phyloP scores from a whole-genome alignment of 2,329 filamentous ascomycete species.

The Fusarium secorum region DNA sequence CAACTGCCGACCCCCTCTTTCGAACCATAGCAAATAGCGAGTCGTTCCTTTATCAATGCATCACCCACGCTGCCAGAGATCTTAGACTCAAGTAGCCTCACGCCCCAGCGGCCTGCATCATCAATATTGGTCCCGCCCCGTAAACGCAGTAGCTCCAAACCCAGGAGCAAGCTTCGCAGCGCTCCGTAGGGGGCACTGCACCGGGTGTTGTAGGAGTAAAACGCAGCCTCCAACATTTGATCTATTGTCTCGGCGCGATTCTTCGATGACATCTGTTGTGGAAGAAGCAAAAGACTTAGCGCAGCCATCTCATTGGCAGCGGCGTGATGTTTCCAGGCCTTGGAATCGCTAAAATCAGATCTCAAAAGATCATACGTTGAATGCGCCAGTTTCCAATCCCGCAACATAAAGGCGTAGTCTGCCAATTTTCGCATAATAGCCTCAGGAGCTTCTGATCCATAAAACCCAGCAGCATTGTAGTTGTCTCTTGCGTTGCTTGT shows the following conservation, averaged over 20 bases:
- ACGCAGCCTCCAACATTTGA: constrained; percentile 86
- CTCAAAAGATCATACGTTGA: constrained; percentile 91
- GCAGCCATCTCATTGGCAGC: constrained; percentile 96
- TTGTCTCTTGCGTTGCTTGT: constrained; percentile 65
- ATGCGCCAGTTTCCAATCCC: constrained; percentile 92
- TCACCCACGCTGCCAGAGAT: constrained; percentile 79
- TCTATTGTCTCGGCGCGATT: constrained; percentile 82
- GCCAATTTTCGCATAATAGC: constrained; percentile 92
- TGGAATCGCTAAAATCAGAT: constrained; percentile 90
- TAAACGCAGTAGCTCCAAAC: constrained; percentile 82
- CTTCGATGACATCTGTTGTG: constrained; percentile 75
- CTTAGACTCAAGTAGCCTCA: constrained; percentile 78
- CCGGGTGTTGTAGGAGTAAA: constrained; percentile 90
- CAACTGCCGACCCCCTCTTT: constrained; percentile 72
- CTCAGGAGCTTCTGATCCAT: constrained; percentile 83
- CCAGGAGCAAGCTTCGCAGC: constrained; percentile 77
- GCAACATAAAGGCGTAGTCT: constrained; percentile 95
- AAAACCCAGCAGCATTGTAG: constrained; percentile 84
- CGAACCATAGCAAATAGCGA: constrained; percentile 83
- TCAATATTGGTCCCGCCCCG: constrained; percentile 83
- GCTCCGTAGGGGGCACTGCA: constrained; percentile 83
- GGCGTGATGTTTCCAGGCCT: constrained; percentile 95
- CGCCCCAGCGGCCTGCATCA: constrained; percentile 86
- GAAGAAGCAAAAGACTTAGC: constrained; percentile 80
- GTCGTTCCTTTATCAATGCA: constrained; percentile 83